Percentiles rank a stretch among this genome's conserved stretches.
phyloP scores from a whole-genome alignment of 2,329 filamentous ascomycete genomes.

The Monilinia aucupariae region DNA sequence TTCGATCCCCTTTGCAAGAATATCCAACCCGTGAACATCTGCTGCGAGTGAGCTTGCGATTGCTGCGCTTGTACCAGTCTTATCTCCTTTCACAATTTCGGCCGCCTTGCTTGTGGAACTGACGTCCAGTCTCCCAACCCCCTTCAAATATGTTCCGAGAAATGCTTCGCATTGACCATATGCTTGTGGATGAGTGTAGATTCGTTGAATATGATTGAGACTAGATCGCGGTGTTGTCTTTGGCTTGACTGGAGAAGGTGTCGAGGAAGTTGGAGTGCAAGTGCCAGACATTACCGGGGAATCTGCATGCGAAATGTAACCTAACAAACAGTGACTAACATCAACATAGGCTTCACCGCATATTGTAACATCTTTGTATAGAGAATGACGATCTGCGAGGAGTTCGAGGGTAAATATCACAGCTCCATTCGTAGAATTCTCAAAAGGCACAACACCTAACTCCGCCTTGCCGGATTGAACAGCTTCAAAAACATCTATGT shows the following conservation, averaged over 20 bases:
- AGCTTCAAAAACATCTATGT: conserved; percentile 69
- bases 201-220: conserved; percentile 60
- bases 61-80: conserved; percentile 61
- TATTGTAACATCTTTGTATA: conserved; percentile 65
- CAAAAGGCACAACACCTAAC: conserved; percentile 84
- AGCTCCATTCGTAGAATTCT: conserved; percentile 92
- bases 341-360: conserved; percentile 80
- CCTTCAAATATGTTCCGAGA: conserved; percentile 62
- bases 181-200: conserved; percentile 93
- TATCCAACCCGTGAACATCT: conserved; percentile 57
- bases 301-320: conserved; percentile 36
- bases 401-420: conserved; percentile 88
- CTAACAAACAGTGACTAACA: conserved; percentile 83
- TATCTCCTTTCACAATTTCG: conserved; percentile 61
- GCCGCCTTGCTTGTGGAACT: conserved; percentile 82
- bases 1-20: conserved; percentile 66
- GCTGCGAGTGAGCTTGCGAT: conserved; percentile 74
- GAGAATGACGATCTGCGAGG: conserved; percentile 65
- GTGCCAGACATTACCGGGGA: conserved; percentile 40
- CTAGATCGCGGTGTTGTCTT: conserved; percentile 44
- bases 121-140: conserved; percentile 74
- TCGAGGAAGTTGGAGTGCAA: conserved; percentile 45
- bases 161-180: conserved; percentile 86
- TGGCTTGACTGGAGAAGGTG: conserved; percentile 43
- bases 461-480: conserved; percentile 61